Evolutionary conservation across 257 asterid species (phyloP).

Genomic region (Datura wrightii): DNA sequence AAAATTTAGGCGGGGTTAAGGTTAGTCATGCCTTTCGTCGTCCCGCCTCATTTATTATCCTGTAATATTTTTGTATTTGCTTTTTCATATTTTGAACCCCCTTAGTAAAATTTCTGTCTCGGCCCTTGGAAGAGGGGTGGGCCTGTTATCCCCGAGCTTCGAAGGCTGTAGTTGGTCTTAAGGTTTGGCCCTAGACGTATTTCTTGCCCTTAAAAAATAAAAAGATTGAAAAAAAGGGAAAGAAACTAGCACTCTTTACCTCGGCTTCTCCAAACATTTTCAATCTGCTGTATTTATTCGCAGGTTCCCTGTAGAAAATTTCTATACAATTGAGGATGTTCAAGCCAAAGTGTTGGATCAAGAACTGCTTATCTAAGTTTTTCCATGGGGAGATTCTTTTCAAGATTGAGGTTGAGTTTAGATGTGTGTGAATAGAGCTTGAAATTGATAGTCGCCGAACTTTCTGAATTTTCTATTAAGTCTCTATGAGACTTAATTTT

Average conservation of each 20-base stretch:
- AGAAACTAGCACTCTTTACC: not conserved
- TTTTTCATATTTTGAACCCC: too few relatives aligned
- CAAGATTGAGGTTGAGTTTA: slow-evolving; percentile 17
- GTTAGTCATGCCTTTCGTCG: too few relatives aligned
- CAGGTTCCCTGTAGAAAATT: not conserved
- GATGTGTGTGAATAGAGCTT: not conserved
- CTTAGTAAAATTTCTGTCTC: too few relatives aligned
- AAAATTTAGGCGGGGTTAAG: too few relatives aligned
- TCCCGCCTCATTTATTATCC: too few relatives aligned
- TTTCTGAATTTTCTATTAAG: not conserved
- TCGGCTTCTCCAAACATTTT: not conserved
- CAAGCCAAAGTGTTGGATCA: not conserved
- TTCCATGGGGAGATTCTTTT: not conserved
- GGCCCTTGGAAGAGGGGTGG: not conserved
- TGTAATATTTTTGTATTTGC: too few relatives aligned
- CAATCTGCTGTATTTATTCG: slow-evolving; percentile 1
- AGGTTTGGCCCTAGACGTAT: not conserved
- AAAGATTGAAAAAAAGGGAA: not conserved
- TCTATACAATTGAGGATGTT: not conserved
- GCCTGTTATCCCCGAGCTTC: not conserved
- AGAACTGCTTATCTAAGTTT: not conserved
- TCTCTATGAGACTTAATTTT: not conserved
- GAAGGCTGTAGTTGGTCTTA: not conserved
- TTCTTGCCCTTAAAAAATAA: not conserved
- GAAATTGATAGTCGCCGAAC: not conserved